Conservation (phyloP, 805 yeast genomes). For the Monosporozyma yasuniensis region DNA sequence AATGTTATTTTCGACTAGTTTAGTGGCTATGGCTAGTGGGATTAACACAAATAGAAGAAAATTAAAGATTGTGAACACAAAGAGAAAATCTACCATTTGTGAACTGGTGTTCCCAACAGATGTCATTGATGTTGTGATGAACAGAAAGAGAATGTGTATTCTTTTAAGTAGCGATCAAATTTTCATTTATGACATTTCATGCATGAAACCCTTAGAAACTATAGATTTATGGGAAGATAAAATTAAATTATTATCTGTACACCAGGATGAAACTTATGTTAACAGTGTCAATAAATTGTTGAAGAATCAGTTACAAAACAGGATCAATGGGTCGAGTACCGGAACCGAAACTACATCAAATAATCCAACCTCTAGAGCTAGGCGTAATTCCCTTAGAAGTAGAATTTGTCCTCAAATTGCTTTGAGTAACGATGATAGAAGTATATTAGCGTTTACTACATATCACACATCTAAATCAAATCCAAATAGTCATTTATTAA, state of each 20-base stretch:
- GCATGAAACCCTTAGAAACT: constrained; percentile 72
- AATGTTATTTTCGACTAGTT: constrained; percentile 83
- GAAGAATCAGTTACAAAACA: background rate
- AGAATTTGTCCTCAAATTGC: constrained; percentile 17
- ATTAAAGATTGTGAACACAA: constrained; percentile 60
- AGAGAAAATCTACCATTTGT: constrained; percentile 65
- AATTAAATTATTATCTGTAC: constrained; percentile 10
- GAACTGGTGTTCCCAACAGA: constrained; percentile 79
- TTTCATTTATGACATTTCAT: constrained; percentile 80
- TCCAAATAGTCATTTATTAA: constrained; percentile 39
- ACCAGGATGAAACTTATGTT: constrained; percentile 14
- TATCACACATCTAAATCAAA: constrained; percentile 18
- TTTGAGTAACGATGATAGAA: constrained; percentile 25
- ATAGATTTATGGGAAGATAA: constrained; percentile 36
- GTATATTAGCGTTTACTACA: constrained; percentile 26
- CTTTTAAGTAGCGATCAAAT: constrained; percentile 66
- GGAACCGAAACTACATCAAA: constrained; percentile 1
- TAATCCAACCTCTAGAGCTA: constrained; percentile 1
- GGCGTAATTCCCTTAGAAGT: constrained; percentile 11
- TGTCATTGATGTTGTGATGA: constrained; percentile 64
- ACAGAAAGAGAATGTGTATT: constrained; percentile 73
- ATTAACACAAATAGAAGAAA: constrained; percentile 29
- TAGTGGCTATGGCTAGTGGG: constrained; percentile 73
- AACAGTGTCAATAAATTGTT: background rate
- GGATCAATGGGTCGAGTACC: constrained; percentile 1